A percentile compares a stretch with the other conserved stretches of the same genome.
Evolutionary conservation across 108 stramenopile species (phyloP).

Genomic region (Cyclotella atomus): DNA sequence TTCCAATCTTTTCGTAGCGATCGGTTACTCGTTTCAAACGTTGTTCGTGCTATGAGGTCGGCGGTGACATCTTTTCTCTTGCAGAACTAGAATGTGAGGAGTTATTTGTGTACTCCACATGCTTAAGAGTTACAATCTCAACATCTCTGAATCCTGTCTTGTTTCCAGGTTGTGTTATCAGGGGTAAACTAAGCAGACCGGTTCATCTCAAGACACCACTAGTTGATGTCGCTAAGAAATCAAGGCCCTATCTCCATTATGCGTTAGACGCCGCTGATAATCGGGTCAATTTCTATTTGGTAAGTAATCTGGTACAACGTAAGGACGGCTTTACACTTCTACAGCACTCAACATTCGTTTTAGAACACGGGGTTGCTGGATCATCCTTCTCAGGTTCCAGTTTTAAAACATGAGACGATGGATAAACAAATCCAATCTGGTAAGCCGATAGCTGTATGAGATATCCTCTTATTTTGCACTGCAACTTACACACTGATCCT

Average conservation of each 20-base stretch:
- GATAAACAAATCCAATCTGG: constrained; percentile 75
- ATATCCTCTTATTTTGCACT: background rate
- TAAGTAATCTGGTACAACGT: constrained; percentile 16
- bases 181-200: constrained; percentile 80
- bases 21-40: constrained; percentile 75
- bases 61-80: constrained; percentile 93
- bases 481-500: background rate
- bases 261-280: constrained; percentile 70
- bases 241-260: constrained; percentile 70
- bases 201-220: constrained; percentile 66
- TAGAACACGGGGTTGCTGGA: constrained; percentile 68
- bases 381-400: constrained; percentile 65
- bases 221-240: constrained; percentile 75
- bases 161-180: constrained; percentile 72
- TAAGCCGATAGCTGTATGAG: background rate
- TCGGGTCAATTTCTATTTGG: constrained; percentile 78
- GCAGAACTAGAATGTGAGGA: constrained; percentile 84
- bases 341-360: background rate
- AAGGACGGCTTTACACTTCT: background rate
- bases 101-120: no score
- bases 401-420: constrained; percentile 54
- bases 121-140: no score
- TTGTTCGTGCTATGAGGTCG: constrained; percentile 92
- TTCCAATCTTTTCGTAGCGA: constrained; percentile 25
- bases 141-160: no score